Percentiles rank a stretch among this genome's conserved stretches.
phyloP scores from a whole-genome alignment of 768 basidiomycete genomes.

The Russula lepida region DNA sequence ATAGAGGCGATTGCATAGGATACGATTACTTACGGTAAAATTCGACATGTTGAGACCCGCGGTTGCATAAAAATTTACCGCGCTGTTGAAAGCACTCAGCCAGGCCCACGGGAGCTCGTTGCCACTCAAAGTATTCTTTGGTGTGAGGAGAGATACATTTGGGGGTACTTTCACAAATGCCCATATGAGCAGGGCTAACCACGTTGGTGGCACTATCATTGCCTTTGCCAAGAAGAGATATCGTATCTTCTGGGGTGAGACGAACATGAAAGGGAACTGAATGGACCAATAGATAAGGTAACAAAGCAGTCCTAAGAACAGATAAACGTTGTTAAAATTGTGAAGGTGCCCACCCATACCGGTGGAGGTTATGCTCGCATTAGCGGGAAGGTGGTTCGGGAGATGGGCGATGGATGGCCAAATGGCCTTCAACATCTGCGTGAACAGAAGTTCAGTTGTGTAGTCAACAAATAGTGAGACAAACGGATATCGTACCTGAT shows the following conservation, averaged over 20 bases:
- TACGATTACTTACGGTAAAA: constrained; percentile 45
- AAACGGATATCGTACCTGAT: constrained; percentile 35
- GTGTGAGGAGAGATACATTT: constrained; percentile 45
- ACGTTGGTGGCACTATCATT: constrained; percentile 36
- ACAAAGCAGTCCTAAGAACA: constrained; percentile 48
- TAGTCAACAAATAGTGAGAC: background rate
- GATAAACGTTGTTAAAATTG: background rate
- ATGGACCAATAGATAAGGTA: constrained; percentile 74
- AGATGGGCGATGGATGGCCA: constrained; percentile 65
- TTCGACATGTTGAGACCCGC: constrained; percentile 77
- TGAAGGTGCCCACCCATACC: constrained; percentile 32
- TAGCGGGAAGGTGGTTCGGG: constrained; percentile 52
- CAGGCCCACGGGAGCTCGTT: constrained; percentile 62
- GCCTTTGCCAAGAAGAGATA: constrained; percentile 66
- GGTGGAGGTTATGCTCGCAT: constrained; percentile 53
- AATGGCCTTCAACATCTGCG: constrained; percentile 65
- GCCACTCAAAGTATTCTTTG: constrained; percentile 44
- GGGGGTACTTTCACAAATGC: constrained; percentile 58
- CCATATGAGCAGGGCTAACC: constrained; percentile 26
- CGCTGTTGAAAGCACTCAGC: constrained; percentile 68
- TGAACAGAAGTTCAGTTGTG: background rate
- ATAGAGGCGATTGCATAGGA: background rate
- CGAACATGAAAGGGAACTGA: constrained; percentile 65
- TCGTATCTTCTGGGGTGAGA: constrained; percentile 72
- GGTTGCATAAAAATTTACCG: constrained; percentile 65